Conservation (phyloP, 1,284 basidiomycete species). For the Leccinum fuscescens region DNA sequence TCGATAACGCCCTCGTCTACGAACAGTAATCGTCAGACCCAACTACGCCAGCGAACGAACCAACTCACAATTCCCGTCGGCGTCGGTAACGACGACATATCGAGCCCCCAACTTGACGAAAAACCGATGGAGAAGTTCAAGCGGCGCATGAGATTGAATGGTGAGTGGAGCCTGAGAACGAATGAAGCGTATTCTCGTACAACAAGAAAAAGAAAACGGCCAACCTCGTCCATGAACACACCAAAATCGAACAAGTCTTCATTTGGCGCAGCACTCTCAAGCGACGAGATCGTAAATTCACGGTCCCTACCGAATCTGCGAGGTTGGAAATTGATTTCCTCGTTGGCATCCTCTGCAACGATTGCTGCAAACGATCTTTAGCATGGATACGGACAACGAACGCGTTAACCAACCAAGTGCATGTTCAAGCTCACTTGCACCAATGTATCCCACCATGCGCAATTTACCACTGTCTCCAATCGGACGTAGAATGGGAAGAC, state of each 20-base stretch:
- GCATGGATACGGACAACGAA: background rate
- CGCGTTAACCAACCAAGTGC: constrained; percentile 67
- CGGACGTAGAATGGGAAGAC: constrained; percentile 79
- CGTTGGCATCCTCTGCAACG: constrained; percentile 72
- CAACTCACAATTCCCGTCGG: constrained; percentile 76
- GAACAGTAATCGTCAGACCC: constrained; percentile 1
- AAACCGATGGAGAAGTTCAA: constrained; percentile 88
- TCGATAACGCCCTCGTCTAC: constrained; percentile 87
- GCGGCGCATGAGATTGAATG: constrained; percentile 77
- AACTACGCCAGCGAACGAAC: background rate
- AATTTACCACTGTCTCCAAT: constrained; percentile 46
- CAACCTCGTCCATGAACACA: constrained; percentile 85
- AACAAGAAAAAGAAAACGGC: background rate
- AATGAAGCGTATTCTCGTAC: constrained; percentile 2
- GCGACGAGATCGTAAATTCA: constrained; percentile 52
- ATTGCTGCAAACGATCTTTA: constrained; percentile 48
- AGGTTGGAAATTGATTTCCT: constrained; percentile 62
- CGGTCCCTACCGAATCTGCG: constrained; percentile 41
- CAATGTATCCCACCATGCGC: constrained; percentile 90
- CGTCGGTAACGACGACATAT: constrained; percentile 83
- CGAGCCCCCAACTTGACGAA: constrained; percentile 92
- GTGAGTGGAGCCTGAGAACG: constrained; percentile 75
- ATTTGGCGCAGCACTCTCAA: constrained; percentile 37
- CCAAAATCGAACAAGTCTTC: constrained; percentile 81
- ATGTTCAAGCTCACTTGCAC: constrained; percentile 90